Evolutionary conservation across 495 filamentous ascomycete genomes (phyloP), one percentile per base, ranked within the genome.

Genomic region (Halenospora varia): DNA sequence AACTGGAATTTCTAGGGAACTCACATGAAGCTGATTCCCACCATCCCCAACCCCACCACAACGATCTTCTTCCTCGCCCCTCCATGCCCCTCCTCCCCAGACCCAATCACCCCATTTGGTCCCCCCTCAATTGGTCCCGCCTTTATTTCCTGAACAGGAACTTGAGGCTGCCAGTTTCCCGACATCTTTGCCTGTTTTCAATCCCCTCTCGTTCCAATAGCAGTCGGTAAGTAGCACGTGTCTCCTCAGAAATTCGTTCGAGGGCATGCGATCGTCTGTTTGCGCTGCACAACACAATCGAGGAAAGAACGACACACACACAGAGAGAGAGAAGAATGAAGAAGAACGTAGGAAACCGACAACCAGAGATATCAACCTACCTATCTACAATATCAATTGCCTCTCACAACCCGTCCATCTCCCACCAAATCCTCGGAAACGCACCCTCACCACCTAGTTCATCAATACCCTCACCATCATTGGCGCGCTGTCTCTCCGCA

Each of bases 1-100:
- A 25, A 20, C n/a, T n/a, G n/a, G n/a, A n/a, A n/a, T n/a, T n/a
- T n/a, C n/a, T n/a, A n/a, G n/a, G n/a, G n/a, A n/a, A 70, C 86
- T 73, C 73, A 94, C 90, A 96, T 96, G 70, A 96, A 92, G 46
- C 89, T 85, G 54, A 97, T 89, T 20, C 91, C 93, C 41, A 97
- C 92, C 93, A 97, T 97, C 10, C 93, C 93, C 71, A 97, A 71
- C 9, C 93, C 93, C 23, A 96, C 90, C 26, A 97, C 82, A 0
- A 97, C 90, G 29, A 96, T 76, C 64, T 78, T 86, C 62, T 90
- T 89, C 51, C 86, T 62, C 20, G 19, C 19, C 17, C 47, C 61
- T 55, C 53, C 57, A 63, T 65, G 50, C 23, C 40, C 50, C 44
- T 60, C 42, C 18, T 62, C 57, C 46, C 60, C 59, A 24, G 51